These are phyloP conservation scores for Cicer chorassanicum DNA, from an alignment of 306 rosid species.

Conservation along the genomic window DNA sequence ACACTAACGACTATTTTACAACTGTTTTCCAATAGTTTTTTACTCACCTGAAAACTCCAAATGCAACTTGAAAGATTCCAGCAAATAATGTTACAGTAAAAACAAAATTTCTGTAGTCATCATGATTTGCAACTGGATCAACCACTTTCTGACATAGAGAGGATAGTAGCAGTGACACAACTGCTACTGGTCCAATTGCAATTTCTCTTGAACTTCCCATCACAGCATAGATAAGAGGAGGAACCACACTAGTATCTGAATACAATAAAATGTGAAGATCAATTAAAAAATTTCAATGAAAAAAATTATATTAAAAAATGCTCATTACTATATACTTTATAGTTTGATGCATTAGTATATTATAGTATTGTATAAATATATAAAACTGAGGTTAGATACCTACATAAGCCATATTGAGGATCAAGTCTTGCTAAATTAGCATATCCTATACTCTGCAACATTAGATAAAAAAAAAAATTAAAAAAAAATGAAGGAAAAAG, in stretches of 20 bases:
- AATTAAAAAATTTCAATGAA: neutral
- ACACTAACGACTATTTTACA: no score
- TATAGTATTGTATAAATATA: neutral
- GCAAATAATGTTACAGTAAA: conserved; percentile 87
- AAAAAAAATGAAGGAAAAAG: neutral
- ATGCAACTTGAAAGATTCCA: conserved; percentile 81
- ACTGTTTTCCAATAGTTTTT: no score
- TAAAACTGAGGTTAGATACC: conserved; percentile 41
- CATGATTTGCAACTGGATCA: conserved; percentile 73
- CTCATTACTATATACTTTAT: no score
- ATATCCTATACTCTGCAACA: conserved; percentile 87
- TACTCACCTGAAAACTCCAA: conserved; percentile 64
- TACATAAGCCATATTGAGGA: conserved; percentile 90
- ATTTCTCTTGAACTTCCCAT: conserved; percentile 96
- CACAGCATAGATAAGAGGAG: conserved; percentile 85
- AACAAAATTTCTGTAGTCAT: conserved; percentile 64
- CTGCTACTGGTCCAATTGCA: conserved; percentile 97
- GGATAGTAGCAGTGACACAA: conserved; percentile 77
- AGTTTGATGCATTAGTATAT: no score
- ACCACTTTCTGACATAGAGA: conserved; percentile 62
- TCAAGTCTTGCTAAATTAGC: conserved; percentile 85
- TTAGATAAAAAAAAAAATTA: neutral
- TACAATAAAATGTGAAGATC: conserved; percentile 1
- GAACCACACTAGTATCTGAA: conserved; percentile 87
- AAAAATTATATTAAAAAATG: no score